phyloP scores from a whole-genome alignment of 2,329 filamentous ascomycete genomes.

The Lecanicillium sp. region DNA sequence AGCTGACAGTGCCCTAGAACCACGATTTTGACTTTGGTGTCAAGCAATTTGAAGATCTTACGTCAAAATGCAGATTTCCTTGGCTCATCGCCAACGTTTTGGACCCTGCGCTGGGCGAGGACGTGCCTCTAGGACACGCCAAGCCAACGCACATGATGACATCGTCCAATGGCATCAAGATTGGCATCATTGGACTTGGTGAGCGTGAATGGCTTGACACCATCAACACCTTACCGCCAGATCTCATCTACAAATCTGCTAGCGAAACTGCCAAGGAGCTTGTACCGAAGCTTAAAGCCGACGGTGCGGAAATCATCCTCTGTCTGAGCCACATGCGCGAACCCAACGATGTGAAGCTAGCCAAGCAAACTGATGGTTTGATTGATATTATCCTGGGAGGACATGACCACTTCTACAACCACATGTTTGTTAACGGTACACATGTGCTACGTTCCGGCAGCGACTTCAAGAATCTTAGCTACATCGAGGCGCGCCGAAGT shows the following conservation, averaged over 20 bases:
- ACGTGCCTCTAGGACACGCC: constrained; percentile 69
- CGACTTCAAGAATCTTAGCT: constrained; percentile 89
- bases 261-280: constrained; percentile 69
- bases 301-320: constrained; percentile 78
- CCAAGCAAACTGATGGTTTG: constrained; percentile 63
- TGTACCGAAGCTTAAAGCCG: constrained; percentile 62
- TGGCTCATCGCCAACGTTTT: constrained; percentile 88
- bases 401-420: constrained; percentile 84
- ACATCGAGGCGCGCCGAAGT: constrained; percentile 68
- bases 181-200: constrained; percentile 78
- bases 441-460: constrained; percentile 83
- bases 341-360: constrained; percentile 83
- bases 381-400: constrained; percentile 85
- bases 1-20: constrained; percentile 47
- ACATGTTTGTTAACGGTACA: constrained; percentile 69
- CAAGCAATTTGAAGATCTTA: constrained; percentile 67
- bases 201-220: constrained; percentile 87
- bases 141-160: constrained; percentile 71
- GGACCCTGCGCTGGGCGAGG: constrained; percentile 72
- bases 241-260: constrained; percentile 76
- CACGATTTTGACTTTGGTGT: constrained; percentile 93
- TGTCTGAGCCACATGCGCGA: constrained; percentile 82
- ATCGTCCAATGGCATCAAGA: constrained; percentile 75
- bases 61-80: constrained; percentile 71
- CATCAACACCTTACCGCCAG: constrained; percentile 77